phyloP scores from a whole-genome alignment of 2,329 filamentous ascomycete genomes.

The Ilyonectria mors-panacis region DNA sequence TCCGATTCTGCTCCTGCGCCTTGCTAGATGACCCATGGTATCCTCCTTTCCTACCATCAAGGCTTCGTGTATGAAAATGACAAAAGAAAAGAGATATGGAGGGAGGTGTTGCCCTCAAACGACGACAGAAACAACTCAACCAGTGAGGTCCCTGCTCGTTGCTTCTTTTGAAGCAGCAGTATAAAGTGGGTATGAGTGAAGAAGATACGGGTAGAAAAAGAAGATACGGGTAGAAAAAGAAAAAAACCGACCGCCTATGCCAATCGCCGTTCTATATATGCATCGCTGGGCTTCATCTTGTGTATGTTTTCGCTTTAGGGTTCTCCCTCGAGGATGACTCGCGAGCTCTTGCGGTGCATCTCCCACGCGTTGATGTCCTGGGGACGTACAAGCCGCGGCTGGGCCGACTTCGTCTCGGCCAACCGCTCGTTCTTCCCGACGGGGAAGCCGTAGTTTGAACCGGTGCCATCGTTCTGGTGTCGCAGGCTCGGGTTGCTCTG shows the following conservation, averaged over 20 bases:
- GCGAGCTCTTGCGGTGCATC: conserved; percentile 66
- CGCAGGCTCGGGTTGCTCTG: conserved; percentile 53
- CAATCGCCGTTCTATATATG: conserved; percentile 4
- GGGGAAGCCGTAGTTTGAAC: conserved; percentile 31
- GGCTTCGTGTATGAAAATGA: conserved; percentile 21
- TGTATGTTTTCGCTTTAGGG: neutral
- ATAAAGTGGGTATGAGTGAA: conserved; percentile 12
- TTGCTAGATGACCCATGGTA: conserved; percentile 44
- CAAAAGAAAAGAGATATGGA: conserved; percentile 9
- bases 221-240: neutral
- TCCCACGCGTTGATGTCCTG: conserved; percentile 54
- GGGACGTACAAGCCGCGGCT: conserved; percentile 63
- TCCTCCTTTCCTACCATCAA: conserved; percentile 36
- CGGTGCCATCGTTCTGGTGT: conserved; percentile 35
- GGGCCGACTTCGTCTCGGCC: conserved; percentile 58
- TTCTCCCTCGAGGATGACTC: conserved; percentile 63
- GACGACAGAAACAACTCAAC: conserved; percentile 15
- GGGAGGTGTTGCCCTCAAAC: neutral
- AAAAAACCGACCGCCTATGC: neutral
- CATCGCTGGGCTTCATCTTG: neutral
- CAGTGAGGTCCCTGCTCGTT: conserved; percentile 25
- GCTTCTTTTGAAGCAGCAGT: conserved; percentile 9
- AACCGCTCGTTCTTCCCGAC: conserved; percentile 50
- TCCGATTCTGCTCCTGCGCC: conserved; percentile 41
- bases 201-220: neutral